Conservation (phyloP, 352 stramenopile species). For the Aphanomyces astaci region DNA sequence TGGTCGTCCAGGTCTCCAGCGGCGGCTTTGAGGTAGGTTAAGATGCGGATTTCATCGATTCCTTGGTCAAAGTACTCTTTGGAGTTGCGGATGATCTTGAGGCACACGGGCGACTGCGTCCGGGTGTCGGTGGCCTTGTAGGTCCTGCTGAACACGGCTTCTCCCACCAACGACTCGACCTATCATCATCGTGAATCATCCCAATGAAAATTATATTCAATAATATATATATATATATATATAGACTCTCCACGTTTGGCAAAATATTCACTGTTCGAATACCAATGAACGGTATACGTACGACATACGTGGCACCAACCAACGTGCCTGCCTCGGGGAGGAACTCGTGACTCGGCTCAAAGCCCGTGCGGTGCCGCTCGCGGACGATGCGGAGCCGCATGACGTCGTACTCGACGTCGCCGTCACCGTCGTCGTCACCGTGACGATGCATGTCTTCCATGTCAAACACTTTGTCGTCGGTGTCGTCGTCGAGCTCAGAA, state of each 20-base stretch:
- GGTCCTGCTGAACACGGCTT: conserved; percentile 76
- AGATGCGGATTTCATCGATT: conserved; percentile 68
- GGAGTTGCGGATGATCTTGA: conserved; percentile 99
- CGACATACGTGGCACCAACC: conserved; percentile 56
- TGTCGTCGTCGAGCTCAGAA: conserved; percentile 41
- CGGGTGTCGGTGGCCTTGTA: conserved; percentile 65
- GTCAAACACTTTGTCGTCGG: conserved; percentile 34
- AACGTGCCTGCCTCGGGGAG: conserved; percentile 45
- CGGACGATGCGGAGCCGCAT: conserved; percentile 64
- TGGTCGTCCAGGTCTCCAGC: conserved; percentile 82
- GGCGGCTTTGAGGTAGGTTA: conserved; percentile 58
- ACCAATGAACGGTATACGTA: too few relatives aligned
- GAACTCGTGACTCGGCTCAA: conserved; percentile 74
- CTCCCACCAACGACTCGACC: conserved; percentile 62
- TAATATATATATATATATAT: too few relatives aligned
- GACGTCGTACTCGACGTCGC: conserved; percentile 56
- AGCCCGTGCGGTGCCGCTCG: conserved; percentile 71
- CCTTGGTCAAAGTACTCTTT: conserved; percentile 99
- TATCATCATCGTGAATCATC: conserved; percentile 20
- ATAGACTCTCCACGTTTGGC: too few relatives aligned
- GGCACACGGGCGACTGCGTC: conserved; percentile 82
- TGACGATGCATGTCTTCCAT: conserved; percentile 39
- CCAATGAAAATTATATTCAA: not conserved
- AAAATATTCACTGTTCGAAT: too few relatives aligned
- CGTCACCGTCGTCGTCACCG: conserved; percentile 30